Evolutionary conservation across 768 basidiomycete genomes (phyloP), one percentile per base, ranked within the genome.

Genomic region (Myochromella boudieri): DNA sequence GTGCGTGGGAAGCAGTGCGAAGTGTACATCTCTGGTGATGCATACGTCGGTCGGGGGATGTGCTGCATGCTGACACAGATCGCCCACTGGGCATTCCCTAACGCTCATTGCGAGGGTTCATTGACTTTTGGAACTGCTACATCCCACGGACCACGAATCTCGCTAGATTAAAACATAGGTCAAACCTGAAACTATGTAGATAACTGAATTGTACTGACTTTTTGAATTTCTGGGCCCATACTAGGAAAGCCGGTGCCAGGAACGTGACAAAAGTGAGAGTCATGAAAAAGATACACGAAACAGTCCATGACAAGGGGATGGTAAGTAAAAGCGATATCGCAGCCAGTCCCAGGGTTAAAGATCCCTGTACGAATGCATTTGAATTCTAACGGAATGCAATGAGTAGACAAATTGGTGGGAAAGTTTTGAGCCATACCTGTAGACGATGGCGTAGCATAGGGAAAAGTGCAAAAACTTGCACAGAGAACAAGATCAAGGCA

Each of bases 111-210:
- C n/a, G n/a, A n/a, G n/a, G 17, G n/a, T 31, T 37, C 46, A 60
- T 81, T 80, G 37, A 84, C 68, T 66, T 80, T 81, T 27, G 91
- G 91, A 54, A 84, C 77, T 22, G 91, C 91, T 21, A 88, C 87
- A 63, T 94, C 91, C 91, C 91, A 94, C 52, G 90, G 87, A 7
- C 91, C 91, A 50, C 87, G 80, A 63, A 94, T 85, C 68, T 91
- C 89, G 64, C 91, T 93, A 60, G 44, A 56, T 26, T 24, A 5
- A 3, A 51, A 46, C 42, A 7, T n/a, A 45, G 22, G 46, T 43
- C n/a, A n/a, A 47, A 20, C 36, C 40, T 39, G 32, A 14, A 43
- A 32, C 44, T n/a, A 34, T 17, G n/a, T 45, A 40, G 34, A 42
- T 47, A n/a, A n/a, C n/a, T n/a, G n/a, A n/a, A 31, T 49, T 53